A percentile compares a stretch with the other conserved stretches of the same genome.
Evolutionary conservation across 192 early-diverging fungal species (phyloP).

Genomic region (Linnemannia exigua): DNA sequence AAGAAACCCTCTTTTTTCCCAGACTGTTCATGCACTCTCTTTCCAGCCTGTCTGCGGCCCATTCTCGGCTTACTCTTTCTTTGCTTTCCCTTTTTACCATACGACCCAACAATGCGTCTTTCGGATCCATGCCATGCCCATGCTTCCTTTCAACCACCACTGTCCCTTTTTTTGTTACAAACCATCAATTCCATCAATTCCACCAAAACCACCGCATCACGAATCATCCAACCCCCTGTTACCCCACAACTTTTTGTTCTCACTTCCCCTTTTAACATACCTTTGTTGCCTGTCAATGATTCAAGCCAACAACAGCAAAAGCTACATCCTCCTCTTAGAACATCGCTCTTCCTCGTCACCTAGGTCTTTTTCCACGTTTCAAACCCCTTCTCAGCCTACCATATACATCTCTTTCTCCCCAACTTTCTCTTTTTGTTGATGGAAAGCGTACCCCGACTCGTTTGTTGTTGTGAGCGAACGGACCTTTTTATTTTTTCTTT

Average conservation of each 20-base stretch:
- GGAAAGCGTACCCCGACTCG: neutral
- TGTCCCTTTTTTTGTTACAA: neutral
- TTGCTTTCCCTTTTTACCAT: neutral
- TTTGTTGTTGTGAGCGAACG: neutral
- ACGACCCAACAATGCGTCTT: neutral
- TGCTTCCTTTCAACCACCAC: neutral
- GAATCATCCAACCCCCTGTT: neutral
- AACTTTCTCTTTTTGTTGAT: neutral
- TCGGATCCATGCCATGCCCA: too few relatives aligned
- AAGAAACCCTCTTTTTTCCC: neutral
- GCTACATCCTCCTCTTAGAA: neutral
- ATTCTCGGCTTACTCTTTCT: neutral
- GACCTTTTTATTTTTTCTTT: neutral
- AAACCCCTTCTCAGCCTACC: neutral
- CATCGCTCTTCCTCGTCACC: neutral
- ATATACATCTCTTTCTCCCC: neutral
- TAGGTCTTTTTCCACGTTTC: neutral
- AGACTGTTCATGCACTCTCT: neutral
- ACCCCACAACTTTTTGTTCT: slow-evolving; percentile 1
- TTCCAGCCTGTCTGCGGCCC: neutral
- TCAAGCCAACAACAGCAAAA: neutral
- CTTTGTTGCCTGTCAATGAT: neutral
- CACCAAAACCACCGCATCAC: neutral
- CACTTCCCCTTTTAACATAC: neutral
- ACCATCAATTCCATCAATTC: neutral